Evolutionary conservation across 2,329 filamentous ascomycete species (phyloP).

Genomic region (Aspergillus brunneoviolaceus): DNA sequence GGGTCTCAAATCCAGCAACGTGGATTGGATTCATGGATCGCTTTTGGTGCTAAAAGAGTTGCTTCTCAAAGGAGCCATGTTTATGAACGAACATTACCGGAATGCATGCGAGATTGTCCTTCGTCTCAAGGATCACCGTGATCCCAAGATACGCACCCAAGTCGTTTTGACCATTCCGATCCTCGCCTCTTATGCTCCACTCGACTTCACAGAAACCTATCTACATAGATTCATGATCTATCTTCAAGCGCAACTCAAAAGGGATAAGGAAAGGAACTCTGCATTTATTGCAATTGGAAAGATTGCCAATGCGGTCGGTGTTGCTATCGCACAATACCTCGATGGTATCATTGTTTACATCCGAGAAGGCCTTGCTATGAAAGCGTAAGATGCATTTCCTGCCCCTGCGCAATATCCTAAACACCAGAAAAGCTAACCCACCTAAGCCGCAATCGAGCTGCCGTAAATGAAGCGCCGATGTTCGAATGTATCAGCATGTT

Average conservation of each 20-base stretch:
- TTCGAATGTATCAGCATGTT: conserved; percentile 98
- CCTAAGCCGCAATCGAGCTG: conserved; percentile 54
- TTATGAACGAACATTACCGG: conserved; percentile 93
- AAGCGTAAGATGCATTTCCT: conserved; percentile 54
- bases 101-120: conserved; percentile 91
- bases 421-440: conserved; percentile 29
- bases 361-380: conserved; percentile 80
- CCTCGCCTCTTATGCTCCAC: conserved; percentile 85
- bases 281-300: conserved; percentile 95
- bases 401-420: neutral
- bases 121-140: conserved; percentile 88
- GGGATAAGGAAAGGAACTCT: conserved; percentile 89
- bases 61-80: conserved; percentile 94
- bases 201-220: conserved; percentile 83
- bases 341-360: conserved; percentile 94
- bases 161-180: conserved; percentile 90
- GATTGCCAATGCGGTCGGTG: conserved; percentile 93
- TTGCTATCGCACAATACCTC: conserved; percentile 89
- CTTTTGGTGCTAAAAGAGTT: conserved; percentile 90
- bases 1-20: conserved; percentile 75
- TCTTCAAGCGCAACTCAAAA: conserved; percentile 87
- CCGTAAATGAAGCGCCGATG: conserved; percentile 68
- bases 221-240: conserved; percentile 97
- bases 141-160: conserved; percentile 81
- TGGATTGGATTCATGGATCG: conserved; percentile 92